Conservation (phyloP, 306 rosid genomes). For the Hippophae tibetana region DNA sequence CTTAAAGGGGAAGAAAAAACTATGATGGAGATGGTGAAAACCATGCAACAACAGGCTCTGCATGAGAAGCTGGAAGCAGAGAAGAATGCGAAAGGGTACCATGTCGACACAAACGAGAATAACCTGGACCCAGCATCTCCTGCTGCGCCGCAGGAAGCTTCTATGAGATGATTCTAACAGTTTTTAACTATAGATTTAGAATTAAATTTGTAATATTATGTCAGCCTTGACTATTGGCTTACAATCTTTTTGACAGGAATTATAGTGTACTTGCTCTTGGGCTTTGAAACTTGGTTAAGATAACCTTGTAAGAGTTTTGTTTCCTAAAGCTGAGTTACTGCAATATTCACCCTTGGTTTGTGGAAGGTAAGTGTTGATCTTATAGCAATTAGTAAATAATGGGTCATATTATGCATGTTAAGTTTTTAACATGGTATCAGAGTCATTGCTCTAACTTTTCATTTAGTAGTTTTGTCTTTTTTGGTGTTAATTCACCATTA, state of each 20-base stretch:
- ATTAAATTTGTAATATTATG: background rate
- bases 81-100: constrained; percentile 19
- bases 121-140: constrained; percentile 25
- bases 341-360: too few relatives aligned
- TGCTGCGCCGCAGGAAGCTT: constrained; percentile 25
- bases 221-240: constrained; percentile 7
- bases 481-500: too few relatives aligned
- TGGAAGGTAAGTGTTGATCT: too few relatives aligned
- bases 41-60: constrained; percentile 60
- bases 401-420: too few relatives aligned
- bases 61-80: constrained; percentile 34
- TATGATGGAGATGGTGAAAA: constrained; percentile 50
- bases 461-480: too few relatives aligned
- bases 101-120: constrained; percentile 20
- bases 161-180: constrained; percentile 22
- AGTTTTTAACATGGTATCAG: too few relatives aligned
- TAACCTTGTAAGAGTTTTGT: too few relatives aligned
- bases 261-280: too few relatives aligned
- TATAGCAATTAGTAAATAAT: too few relatives aligned
- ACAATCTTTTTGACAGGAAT: background rate
- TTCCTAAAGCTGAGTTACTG: too few relatives aligned
- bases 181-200: constrained; percentile 2
- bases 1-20: constrained; percentile 66
- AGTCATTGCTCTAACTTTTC: too few relatives aligned
- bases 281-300: too few relatives aligned